Conservation (phyloP, 306 rosid genomes). For the Castanopsis chinensis region DNA sequence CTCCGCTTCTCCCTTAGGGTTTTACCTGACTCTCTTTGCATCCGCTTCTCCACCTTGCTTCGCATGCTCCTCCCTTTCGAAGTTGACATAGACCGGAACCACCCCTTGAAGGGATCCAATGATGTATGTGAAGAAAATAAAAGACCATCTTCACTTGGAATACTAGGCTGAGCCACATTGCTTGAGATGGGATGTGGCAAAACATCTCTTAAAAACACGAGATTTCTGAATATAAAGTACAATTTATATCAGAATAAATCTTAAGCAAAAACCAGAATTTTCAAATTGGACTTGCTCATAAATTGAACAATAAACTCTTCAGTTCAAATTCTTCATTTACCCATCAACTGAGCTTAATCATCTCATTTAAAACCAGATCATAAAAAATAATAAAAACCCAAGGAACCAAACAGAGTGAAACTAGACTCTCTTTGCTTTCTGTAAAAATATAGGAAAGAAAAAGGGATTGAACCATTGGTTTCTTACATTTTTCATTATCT, state of each 20-base stretch:
- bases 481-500: neutral
- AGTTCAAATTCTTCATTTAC: neutral
- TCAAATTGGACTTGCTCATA: neutral
- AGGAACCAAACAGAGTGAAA: neutral
- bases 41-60: slow-evolving; percentile 86
- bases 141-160: slow-evolving; percentile 23
- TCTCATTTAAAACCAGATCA: neutral
- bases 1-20: slow-evolving; percentile 82
- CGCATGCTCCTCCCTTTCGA: slow-evolving; percentile 86
- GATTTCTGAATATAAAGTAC: slow-evolving; percentile 46
- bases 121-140: slow-evolving; percentile 28
- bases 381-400: neutral
- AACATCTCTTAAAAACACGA: slow-evolving; percentile 30
- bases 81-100: slow-evolving; percentile 70
- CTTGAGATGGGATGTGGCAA: slow-evolving; percentile 29
- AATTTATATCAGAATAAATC: slow-evolving; percentile 20
- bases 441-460: neutral
- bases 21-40: slow-evolving; percentile 91
- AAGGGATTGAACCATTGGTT: neutral
- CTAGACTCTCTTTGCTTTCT: neutral
- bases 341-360: neutral
- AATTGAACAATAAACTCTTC: neutral
- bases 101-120: slow-evolving; percentile 43
- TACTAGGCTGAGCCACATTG: slow-evolving; percentile 32
- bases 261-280: neutral